Conservation (phyloP, 345 rosid species). For the Rhizophora apiculata region DNA sequence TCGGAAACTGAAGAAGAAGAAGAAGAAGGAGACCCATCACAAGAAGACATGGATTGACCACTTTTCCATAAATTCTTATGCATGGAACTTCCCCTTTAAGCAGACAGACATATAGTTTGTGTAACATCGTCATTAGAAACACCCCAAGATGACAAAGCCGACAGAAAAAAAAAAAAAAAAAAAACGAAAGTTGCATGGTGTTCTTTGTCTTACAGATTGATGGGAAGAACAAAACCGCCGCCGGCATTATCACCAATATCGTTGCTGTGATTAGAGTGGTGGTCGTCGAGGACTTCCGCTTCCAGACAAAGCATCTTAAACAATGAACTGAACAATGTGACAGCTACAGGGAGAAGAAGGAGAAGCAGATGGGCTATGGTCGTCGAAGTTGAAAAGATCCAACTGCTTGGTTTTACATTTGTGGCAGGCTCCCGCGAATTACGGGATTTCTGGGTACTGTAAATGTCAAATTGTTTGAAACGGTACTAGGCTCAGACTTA, state of each 20-base stretch:
- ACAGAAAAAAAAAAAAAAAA: background rate
- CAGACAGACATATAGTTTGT: background rate
- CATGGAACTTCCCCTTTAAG: conserved; percentile 22
- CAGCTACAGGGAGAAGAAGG: too few relatives aligned
- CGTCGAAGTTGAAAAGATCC: too few relatives aligned
- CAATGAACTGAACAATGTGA: background rate
- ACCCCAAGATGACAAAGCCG: too few relatives aligned
- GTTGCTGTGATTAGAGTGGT: background rate
- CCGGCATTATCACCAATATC: background rate
- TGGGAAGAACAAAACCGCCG: conserved; percentile 24
- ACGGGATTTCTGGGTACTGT: too few relatives aligned
- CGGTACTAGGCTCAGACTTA: too few relatives aligned
- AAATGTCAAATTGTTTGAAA: too few relatives aligned
- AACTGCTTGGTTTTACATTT: too few relatives aligned
- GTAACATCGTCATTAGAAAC: background rate
- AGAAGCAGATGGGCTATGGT: too few relatives aligned
- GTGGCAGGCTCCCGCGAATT: too few relatives aligned
- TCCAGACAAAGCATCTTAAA: conserved; percentile 23
- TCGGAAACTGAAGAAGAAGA: conserved; percentile 6
- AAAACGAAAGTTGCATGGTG: background rate
- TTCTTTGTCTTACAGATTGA: conserved; percentile 17
- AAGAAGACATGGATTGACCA: conserved; percentile 22
- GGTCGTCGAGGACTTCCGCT: conserved; percentile 29
- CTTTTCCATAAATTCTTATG: conserved; percentile 10
- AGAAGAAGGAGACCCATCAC: conserved; percentile 18